Evolutionary conservation across 179 eudicot species (phyloP), one percentile per base, ranked within the genome.

Genomic region (Patellifolia procumbens): DNA sequence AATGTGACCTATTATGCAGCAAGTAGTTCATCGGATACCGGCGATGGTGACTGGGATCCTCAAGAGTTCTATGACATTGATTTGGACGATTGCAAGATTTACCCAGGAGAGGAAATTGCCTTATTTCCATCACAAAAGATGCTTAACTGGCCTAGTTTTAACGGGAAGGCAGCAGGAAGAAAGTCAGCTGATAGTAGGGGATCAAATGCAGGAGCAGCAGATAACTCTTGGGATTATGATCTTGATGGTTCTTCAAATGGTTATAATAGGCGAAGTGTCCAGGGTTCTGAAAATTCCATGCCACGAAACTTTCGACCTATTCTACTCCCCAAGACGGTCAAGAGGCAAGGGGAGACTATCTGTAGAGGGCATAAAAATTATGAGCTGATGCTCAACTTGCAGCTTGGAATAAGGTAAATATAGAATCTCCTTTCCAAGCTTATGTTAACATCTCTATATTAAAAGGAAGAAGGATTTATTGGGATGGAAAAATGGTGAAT

Each of bases 301-400:
- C 72, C 81, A 11, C 77, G 78, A 59, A 85, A 73, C 12, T 80
- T 56, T 59, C 79, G 69, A 71, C 86, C 86, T 20, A 37, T 83
- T 5, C 55, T 77, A 43, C 80, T 83, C 24, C 86, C 86, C 1
- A 78, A 81, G 72, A 86, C 89, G 7, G 67, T 76, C 29, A 92
- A 83, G 81, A 86, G 63, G 74, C 93, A 89, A 76, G 97, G 97
- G 42, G 77, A 64, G 61, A 89, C 93, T 32, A 92, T 92, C 43
- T 83, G 89, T 19, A 92, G 82, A 76, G 97, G 92, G 49, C 96
- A 92, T 80, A 88, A 87, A 83, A 89, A 90, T 75, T 92, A 84
- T 79, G 97, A 92, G 52, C 88, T 92, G 64, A 92, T 92, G 97
- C 93, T 92, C 51, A 92, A 88, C 76, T 81, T 92, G 84, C 97